Base-by-base conservation (phyloP, 805 yeast genomes). In the Ogataea paraovalis region DNA sequence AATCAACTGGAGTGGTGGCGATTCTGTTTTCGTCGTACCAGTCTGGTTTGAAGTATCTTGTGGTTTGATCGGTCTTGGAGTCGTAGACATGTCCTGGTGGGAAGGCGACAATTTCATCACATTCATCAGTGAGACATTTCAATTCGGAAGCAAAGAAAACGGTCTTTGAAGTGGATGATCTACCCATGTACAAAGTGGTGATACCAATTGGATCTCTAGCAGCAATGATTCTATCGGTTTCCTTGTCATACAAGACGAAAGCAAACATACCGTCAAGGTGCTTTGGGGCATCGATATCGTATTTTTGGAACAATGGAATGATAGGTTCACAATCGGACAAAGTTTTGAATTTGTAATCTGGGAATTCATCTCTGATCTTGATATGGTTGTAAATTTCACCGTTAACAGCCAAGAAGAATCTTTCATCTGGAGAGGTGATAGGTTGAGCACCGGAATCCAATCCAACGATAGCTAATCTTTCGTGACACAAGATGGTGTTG, bases 381-480 rank as follows among this genome's bases (percentile, higher is more conserved):
- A 91, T 88, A 73, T 94, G 99, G 85, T 94, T 94, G 75, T 94
- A 94, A 63, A 94, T 92, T 73, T 94, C 99, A 61, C 98, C 99
- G 76, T 94, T 94, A 67, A 94, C 99, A 51, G 95, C 81, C 54
- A 94, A 74, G 32, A 81, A 70, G 65, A 79, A 79, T 59, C 83
- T 71, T 51, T 78, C 95, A 60, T 90, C 96, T 47, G 77, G 74
- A 51, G 88, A 85, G 53, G 84, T 76, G 72, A 94, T 86, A 57
- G 99, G 99, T 74, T 94, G 99, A 54, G 99, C 97, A 65, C 99
- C 99, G 40, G 96, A 76, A 68, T 90, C 97, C 59, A 94, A 77
- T 60, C 99, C 99, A 52, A 94, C 99, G 66, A 94, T 91, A 56
- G 98, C 95, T 67, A 94, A 78, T 76, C 99, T 87, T 76, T 94